Conservation (phyloP, 2,329 filamentous ascomycete genomes). For the Coniochaeta prunicola region DNA sequence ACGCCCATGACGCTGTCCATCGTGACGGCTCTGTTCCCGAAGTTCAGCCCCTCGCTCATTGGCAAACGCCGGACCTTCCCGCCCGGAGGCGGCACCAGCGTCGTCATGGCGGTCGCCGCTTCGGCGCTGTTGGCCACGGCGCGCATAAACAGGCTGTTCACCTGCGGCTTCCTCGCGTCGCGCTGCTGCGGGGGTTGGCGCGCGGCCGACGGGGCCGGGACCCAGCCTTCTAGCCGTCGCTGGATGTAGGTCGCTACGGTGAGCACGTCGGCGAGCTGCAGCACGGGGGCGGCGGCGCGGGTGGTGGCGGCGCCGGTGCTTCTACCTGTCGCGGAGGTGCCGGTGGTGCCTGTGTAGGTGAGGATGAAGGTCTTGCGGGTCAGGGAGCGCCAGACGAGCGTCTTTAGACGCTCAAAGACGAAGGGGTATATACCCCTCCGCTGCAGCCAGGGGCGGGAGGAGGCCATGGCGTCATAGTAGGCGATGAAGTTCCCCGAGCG, state of each 20-base stretch:
- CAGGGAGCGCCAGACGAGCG: constrained; percentile 78
- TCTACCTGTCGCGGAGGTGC: too few relatives aligned
- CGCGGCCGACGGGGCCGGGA: constrained; percentile 9
- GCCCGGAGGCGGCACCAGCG: constrained; percentile 40
- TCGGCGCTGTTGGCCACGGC: constrained; percentile 39
- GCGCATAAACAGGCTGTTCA: constrained; percentile 44
- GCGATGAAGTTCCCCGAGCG: constrained; percentile 64
- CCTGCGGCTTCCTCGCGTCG: constrained; percentile 32
- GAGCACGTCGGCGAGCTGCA: constrained; percentile 60
- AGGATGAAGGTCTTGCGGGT: constrained; percentile 71
- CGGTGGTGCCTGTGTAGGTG: constrained; percentile 60
- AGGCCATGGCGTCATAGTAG: constrained; percentile 63
- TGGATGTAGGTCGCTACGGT: constrained; percentile 59
- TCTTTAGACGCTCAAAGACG: constrained; percentile 69
- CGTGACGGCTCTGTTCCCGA: constrained; percentile 54
- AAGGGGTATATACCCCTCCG: constrained; percentile 68
- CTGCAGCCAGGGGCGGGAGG: constrained; percentile 66
- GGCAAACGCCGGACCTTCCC: constrained; percentile 36
- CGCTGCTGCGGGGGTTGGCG: constrained; percentile 20
- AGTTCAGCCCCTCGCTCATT: constrained; percentile 54
- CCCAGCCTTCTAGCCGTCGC: constrained; percentile 50
- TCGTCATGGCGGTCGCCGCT: constrained; percentile 15
- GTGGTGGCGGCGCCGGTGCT: constrained; percentile 35
- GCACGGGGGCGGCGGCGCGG: constrained; percentile 61
- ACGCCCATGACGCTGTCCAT: constrained; percentile 68